Conservation (phyloP, 2,329 filamentous ascomycete genomes). For the Ceratocystis variospora region DNA sequence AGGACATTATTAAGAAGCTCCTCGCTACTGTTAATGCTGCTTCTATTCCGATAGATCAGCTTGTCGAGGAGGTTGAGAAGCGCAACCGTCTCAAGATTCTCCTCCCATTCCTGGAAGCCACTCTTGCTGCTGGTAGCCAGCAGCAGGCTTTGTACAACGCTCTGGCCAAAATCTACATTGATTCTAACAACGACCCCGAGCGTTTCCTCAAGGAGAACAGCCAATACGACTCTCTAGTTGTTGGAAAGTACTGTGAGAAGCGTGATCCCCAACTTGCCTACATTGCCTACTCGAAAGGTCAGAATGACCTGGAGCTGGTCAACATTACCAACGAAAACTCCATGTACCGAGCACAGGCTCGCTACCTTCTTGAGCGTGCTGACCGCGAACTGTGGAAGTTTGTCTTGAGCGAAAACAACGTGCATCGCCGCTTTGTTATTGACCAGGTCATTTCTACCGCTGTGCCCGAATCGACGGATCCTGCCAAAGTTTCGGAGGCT, state of each 20-base stretch:
- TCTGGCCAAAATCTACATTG: constrained; percentile 97
- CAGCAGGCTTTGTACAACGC: constrained; percentile 96
- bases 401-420: constrained; percentile 88
- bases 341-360: constrained; percentile 98
- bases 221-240: constrained; percentile 78
- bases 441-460: constrained; percentile 95
- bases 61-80: constrained; percentile 87
- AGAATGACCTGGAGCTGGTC: constrained; percentile 94
- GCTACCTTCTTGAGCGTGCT: constrained; percentile 81
- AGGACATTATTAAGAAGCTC: constrained; percentile 87
- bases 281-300: constrained; percentile 90
- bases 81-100: constrained; percentile 92
- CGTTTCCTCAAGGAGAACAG: constrained; percentile 96
- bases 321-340: constrained; percentile 97
- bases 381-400: constrained; percentile 89
- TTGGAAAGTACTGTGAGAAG: constrained; percentile 98
- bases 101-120: constrained; percentile 88
- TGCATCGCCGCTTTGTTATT: constrained; percentile 82
- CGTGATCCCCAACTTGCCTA: constrained; percentile 89
- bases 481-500: constrained; percentile 85
- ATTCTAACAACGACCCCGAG: constrained; percentile 96
- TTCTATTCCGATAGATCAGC: constrained; percentile 82
- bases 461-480: constrained; percentile 82
- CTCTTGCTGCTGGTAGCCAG: constrained; percentile 76
- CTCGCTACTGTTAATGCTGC: constrained; percentile 70